Percentiles rank a stretch among this genome's conserved stretches.
phyloP scores from a whole-genome alignment of 257 asterid genomes.

The Marsdenia floribunda region DNA sequence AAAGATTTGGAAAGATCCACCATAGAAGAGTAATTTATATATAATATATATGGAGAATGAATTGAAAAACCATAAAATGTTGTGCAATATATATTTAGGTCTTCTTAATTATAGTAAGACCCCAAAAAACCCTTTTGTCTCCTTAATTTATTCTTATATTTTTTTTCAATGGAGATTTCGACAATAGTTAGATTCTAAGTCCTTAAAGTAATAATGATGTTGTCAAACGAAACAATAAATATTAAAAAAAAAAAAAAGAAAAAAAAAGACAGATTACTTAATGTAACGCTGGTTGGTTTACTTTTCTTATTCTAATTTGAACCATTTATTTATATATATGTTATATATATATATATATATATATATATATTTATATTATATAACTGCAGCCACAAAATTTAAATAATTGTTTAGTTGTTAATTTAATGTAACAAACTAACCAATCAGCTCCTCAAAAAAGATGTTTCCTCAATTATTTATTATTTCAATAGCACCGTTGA shows the following conservation, averaged over 20 bases:
- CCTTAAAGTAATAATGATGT: conserved; percentile 3
- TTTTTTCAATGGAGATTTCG: neutral
- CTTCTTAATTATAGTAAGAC: neutral
- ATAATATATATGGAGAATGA: too few species aligned
- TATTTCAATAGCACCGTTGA: conserved; percentile 15
- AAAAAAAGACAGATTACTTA: neutral
- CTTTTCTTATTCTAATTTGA: neutral
- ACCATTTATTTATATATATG: neutral
- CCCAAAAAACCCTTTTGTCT: neutral
- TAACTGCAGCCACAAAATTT: neutral
- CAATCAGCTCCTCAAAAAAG: conserved; percentile 3
- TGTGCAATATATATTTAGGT: neutral
- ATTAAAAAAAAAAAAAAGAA: too few species aligned
- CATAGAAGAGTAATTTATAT: too few species aligned
- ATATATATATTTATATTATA: neutral
- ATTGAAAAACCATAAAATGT: too few species aligned
- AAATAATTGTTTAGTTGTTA: neutral
- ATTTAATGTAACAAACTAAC: neutral
- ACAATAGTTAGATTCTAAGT: conserved; percentile 3
- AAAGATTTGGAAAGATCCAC: too few species aligned
- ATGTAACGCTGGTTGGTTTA: neutral
- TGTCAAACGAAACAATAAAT: neutral
- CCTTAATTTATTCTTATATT: neutral
- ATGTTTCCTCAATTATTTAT: neutral
- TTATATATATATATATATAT: neutral